A percentile compares a stretch with the other conserved stretches of the same genome.
Conservation (phyloP, 345 rosid species). For the Populus simonii region DNA sequence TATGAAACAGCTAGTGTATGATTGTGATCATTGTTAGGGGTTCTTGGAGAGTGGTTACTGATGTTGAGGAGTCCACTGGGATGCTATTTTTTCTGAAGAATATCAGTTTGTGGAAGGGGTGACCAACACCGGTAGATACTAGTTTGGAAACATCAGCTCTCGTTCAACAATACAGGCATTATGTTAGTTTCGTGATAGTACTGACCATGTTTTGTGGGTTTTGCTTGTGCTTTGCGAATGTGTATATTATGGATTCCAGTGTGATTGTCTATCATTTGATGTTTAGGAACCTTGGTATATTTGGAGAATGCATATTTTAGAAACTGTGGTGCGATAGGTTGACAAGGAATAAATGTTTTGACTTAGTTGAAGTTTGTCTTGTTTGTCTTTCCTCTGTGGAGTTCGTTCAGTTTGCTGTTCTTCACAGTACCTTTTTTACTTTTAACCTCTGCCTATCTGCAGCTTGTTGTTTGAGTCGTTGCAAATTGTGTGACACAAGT, state of each 20-base stretch:
- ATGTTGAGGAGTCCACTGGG: constrained; percentile 17
- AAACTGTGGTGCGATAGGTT: constrained; percentile 1
- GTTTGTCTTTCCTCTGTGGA: not conserved
- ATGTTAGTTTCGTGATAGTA: constrained; percentile 20
- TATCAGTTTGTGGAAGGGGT: not conserved
- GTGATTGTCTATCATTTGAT: constrained; percentile 15
- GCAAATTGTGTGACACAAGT: no score
- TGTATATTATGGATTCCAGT: constrained; percentile 21
- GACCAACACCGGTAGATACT: constrained; percentile 11
- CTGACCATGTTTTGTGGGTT: constrained; percentile 27
- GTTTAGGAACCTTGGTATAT: constrained; percentile 9
- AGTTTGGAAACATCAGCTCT: constrained; percentile 17
- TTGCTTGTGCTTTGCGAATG: constrained; percentile 22
- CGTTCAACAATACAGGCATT: constrained; percentile 16
- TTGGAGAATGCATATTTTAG: constrained; percentile 22
- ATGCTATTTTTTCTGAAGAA: constrained; percentile 17
- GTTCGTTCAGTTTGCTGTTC: not conserved
- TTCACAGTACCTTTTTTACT: not conserved
- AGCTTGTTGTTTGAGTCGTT: no score
- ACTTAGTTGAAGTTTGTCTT: not conserved
- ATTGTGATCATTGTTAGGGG: constrained; percentile 26
- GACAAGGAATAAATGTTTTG: constrained; percentile 15
- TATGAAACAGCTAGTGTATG: constrained; percentile 35
- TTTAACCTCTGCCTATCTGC: not conserved
- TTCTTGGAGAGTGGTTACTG: constrained; percentile 20